Evolutionary conservation across 2,329 filamentous ascomycete genomes (phyloP).

Genomic region (Helotiales sp.): DNA sequence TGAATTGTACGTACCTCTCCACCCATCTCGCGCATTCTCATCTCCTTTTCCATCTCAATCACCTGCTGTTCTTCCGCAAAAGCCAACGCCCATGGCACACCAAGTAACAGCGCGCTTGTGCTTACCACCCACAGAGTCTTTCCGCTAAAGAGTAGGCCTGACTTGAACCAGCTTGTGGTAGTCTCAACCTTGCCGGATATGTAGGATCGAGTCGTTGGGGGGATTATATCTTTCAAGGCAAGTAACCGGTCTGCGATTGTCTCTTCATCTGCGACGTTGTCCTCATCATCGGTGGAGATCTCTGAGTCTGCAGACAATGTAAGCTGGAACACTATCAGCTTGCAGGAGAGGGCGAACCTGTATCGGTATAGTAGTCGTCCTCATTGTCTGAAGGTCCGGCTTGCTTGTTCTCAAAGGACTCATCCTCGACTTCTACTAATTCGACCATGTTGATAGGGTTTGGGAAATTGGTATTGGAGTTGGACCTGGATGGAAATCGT

Average conservation of each 20-base stretch:
- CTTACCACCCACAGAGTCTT: constrained; percentile 89
- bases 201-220: constrained; percentile 69
- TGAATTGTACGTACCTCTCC: constrained; percentile 58
- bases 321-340: constrained; percentile 10
- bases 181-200: constrained; percentile 60
- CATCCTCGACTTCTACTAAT: constrained; percentile 94
- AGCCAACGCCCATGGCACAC: constrained; percentile 90
- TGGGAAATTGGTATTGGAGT: background rate
- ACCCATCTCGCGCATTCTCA: constrained; percentile 90
- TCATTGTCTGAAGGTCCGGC: constrained; percentile 70
- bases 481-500: constrained; percentile 33
- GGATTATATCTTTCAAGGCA: constrained; percentile 75
- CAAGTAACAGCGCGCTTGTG: constrained; percentile 84
- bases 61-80: constrained; percentile 96
- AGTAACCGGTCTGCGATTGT: constrained; percentile 66
- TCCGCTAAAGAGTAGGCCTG: constrained; percentile 69
- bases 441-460: constrained; percentile 70
- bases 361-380: constrained; percentile 86
- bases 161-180: constrained; percentile 57
- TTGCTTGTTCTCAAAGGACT: constrained; percentile 80
- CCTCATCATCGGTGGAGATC: constrained; percentile 79
- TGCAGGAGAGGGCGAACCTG: constrained; percentile 58
- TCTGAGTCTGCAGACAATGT: constrained; percentile 62
- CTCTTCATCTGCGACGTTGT: constrained; percentile 57
- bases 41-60: constrained; percentile 96